Conservation (phyloP, 2,329 filamentous ascomycete genomes). For the Achaetomium macrosporum region DNA sequence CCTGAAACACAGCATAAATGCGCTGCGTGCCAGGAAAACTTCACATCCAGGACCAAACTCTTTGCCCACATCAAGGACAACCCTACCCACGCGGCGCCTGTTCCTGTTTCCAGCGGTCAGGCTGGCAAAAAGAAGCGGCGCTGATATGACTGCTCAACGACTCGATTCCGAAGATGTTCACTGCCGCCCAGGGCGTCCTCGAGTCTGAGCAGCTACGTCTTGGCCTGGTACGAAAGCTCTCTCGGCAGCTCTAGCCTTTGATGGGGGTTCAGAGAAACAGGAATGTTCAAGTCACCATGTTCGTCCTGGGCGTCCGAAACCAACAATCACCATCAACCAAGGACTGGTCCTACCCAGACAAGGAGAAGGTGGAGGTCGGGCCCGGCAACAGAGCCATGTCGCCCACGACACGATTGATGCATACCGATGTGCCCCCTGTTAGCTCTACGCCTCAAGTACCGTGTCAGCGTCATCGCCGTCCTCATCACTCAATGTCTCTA, state of each 20-base stretch:
- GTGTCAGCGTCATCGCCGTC: conserved; percentile 55
- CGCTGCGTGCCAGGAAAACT: conserved; percentile 39
- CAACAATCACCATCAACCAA: no score
- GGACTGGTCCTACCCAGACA: neutral
- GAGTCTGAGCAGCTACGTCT: no score
- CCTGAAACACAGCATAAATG: conserved; percentile 35
- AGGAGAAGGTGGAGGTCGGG: neutral
- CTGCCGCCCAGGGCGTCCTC: neutral
- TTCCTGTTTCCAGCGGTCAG: conserved; percentile 28
- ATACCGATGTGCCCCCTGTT: neutral
- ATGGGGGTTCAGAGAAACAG: no score
- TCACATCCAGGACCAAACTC: conserved; percentile 61
- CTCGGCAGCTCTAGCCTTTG: no score
- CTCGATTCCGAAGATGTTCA: neutral
- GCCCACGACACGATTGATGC: neutral
- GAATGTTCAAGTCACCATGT: no score
- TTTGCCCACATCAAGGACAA: conserved; percentile 65
- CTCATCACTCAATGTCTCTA: conserved; percentile 79
- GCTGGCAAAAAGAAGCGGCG: conserved; percentile 32
- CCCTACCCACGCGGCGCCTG: conserved; percentile 55
- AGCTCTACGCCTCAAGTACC: conserved; percentile 22
- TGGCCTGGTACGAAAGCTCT: no score
- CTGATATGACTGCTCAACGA: neutral
- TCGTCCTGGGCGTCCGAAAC: no score
- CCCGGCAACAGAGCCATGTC: neutral